Evolutionary conservation across 192 early-diverging fungal species (phyloP), one percentile per base, ranked within the genome.

Genomic region (Podila epigama): DNA sequence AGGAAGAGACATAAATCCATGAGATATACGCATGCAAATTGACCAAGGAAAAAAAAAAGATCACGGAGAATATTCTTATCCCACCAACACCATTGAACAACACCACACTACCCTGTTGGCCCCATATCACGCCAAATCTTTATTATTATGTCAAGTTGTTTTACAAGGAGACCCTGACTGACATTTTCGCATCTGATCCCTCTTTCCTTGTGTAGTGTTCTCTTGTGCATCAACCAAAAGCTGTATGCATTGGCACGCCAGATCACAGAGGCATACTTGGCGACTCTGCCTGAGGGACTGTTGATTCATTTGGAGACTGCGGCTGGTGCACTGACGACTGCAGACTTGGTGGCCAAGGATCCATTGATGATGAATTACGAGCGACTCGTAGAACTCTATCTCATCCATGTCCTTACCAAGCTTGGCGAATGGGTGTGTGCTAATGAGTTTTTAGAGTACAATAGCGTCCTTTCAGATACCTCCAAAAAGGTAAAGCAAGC

Each of bases 401-500:
- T 82, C 51, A 54, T 82, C 41, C 70, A 82, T 63, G 77, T 79
- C 10, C 48, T 82, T 27, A 63, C 81, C 50, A 79, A 75, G 41
- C 42, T 82, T 2, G 68, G 64, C n/a, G 81, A 82, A 25, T 82
- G 81, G 81, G 64, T 42, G 39, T 62, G 16, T 59, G 81, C 81
- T 3, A 52, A 33, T 22, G 56, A 63, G n/a, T 82, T 82, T 51
- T 56, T 82, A 59, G 31, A 62, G 54, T 69, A 67, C 50, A 82
- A 82, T 50, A 66, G 18, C 10, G 59, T 79, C 32, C 60, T 82
- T 27, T 61, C 77, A 20, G 68, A 75, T 3, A 28, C 41, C 12
- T 69, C 67, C 34, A 82, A 82, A 29, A 73, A 75, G 63, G 75
- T 82, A 66, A n/a, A n/a, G n/a, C n/a, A n/a, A n/a, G n/a, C n/a